Evolutionary conservation across 306 rosid genomes (phyloP).

Genomic region (Trifolium fragiferum): DNA sequence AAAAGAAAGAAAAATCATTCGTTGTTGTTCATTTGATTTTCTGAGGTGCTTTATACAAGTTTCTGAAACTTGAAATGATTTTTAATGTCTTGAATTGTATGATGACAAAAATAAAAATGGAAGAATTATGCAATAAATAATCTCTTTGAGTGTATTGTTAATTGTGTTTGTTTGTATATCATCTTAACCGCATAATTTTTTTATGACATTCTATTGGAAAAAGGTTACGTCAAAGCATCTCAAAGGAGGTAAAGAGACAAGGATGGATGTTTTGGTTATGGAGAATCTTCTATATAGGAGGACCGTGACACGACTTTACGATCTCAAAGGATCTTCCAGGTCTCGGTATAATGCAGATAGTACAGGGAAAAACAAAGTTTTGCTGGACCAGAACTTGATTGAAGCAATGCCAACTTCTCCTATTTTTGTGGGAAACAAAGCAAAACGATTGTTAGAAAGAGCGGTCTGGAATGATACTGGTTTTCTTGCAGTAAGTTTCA

Average conservation of each 20-base stretch:
- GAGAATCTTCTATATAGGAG: conserved; percentile 91
- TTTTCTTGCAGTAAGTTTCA: conserved; percentile 86
- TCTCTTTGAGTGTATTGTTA: conserved; percentile 27
- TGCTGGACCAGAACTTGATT: conserved; percentile 91
- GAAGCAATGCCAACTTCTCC: conserved; percentile 99
- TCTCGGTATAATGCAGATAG: conserved; percentile 88
- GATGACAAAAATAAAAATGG: conserved; percentile 4
- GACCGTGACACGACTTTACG: conserved; percentile 79
- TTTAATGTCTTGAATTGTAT: neutral
- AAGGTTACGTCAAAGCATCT: conserved; percentile 84
- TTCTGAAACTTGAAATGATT: conserved; percentile 20
- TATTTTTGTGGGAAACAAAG: conserved; percentile 91
- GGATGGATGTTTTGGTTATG: conserved; percentile 91
- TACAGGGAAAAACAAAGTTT: conserved; percentile 83
- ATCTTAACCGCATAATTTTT: conserved; percentile 32
- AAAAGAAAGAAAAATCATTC: neutral
- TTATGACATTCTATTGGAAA: conserved; percentile 48
- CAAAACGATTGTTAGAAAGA: conserved; percentile 85
- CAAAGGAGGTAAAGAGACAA: conserved; percentile 86
- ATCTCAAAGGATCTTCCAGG: conserved; percentile 93
- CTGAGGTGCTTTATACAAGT: neutral
- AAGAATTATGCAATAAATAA: conserved; percentile 32
- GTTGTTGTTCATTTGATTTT: neutral
- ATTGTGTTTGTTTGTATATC: neutral
- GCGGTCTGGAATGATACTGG: conserved; percentile 97